Base-by-base conservation (phyloP, 164 flowering plant species). In the Annona cherimola region DNA sequence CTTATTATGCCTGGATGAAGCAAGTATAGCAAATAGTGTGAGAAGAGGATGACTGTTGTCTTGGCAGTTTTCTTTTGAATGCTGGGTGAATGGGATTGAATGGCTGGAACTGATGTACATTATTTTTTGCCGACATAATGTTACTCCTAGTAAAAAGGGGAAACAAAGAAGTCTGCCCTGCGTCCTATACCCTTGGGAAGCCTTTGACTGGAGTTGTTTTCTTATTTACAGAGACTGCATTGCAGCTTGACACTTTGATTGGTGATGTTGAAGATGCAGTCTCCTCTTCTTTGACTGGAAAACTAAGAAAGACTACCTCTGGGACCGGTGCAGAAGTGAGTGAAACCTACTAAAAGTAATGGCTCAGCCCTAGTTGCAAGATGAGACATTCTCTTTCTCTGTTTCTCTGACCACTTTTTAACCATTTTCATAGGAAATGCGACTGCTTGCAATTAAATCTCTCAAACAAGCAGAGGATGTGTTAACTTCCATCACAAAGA, bases 221-320 rank as follows among this genome's bases (percentile, higher is more conserved):
- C 63, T 46, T 76, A 63, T 79, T 26, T 76, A 67, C 92, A 93
- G 98, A 94, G 79, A 90, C 91, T 1, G 90, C 98, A 65, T 75
- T 92, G 71, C 93, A 89, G 77, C 94, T 96, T 63, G 96, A 89
- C 75, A 81, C 79, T 60, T 77, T 93, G 83, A 84, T 96, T 78
- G 99, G 97, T 78, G 97, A 93, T 54, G 84, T 93, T 77, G 99
- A 96, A 84, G 98, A 96, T 83, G 86, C 93, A 66, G 97, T 93
- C 46, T 88, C 97, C 73, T 85, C 88, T 66, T 71, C 84, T 40
- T 77, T 91, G 89, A 81, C 81, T 65, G 84, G 80, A 79, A 86
- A 83, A 73, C 61, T 82, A 57, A 82, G 80, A 81, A 86, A 82
- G 81, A 72, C 67, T 43, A 69, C 85, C 54, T 76, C 83, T 4